Evolutionary conservation across 441 rosid species (phyloP).

Genomic region (Populus hybrid): DNA sequence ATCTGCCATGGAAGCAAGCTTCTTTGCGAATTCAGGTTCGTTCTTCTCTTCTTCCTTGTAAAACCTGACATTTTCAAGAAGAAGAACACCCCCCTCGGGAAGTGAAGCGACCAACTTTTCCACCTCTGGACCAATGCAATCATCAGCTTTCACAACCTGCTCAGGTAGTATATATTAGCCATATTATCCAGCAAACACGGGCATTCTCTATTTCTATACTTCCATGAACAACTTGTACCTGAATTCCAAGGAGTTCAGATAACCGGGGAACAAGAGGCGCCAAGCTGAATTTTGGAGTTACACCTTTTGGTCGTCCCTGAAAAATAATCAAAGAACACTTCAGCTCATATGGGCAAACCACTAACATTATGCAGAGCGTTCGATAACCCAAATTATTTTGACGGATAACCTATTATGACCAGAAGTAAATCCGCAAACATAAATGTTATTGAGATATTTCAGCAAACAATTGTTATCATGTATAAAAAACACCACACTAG

Average conservation of each 20-base stretch:
- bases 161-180: conserved; percentile 4
- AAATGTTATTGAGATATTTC: not conserved
- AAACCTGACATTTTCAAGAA: conserved; percentile 89
- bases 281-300: conserved; percentile 88
- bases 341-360: conserved; percentile 1
- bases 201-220: not conserved
- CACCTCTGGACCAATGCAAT: conserved; percentile 87
- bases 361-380: not conserved
- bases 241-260: conserved; percentile 83
- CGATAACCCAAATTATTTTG: not conserved
- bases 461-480: not conserved
- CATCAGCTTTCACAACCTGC: conserved; percentile 82
- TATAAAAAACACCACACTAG: not conserved
- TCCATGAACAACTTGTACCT: conserved; percentile 38
- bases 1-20: conserved; percentile 86
- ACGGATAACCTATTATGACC: not conserved
- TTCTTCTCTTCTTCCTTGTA: conserved; percentile 97
- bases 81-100: conserved; percentile 82
- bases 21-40: conserved; percentile 86
- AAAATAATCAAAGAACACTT: conserved; percentile 13
- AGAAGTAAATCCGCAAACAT: not conserved
- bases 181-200: not conserved
- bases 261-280: conserved; percentile 89
- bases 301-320: conserved; percentile 97
- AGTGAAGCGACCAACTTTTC: conserved; percentile 74